Evolutionary conservation across 208 protist genomes (phyloP), one percentile per base, ranked within the genome.

Genomic region (Crithidia expoeki): DNA sequence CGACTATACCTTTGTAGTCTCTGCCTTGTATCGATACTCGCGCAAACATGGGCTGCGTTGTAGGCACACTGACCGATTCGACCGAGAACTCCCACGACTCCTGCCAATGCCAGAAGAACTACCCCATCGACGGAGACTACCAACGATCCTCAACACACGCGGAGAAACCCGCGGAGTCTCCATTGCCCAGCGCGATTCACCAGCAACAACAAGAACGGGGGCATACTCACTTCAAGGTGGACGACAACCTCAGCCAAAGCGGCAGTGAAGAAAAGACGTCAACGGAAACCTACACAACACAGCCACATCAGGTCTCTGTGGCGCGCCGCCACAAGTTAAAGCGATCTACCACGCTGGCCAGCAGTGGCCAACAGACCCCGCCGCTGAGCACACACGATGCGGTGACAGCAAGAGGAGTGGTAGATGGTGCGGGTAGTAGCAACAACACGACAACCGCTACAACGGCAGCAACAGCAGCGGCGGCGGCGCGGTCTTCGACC

Each of bases 21-120:
- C 36, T 14, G 36, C 5, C 36, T 40, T 40, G 9, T 40, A 40
- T 40, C 12, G 9, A 14, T 40, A 5, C 36, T 40, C 12, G 36
- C 36, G 36, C 12, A 12, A 4, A 42, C 14, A 68, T 57, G 63
- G 63, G 63, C 23, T 57, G 49, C 23, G 49, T 57, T 9, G 49
- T 68, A 11, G 2, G 63, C 38, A 59, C 50, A 11, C 21, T 19
- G 2, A 23, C n/a, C 7, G 25, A 2, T 28, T 11, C 58, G 0
- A 23, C 7, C 27, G 27, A 17, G 2, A 27, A 11, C 5, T 23
- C 36, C 5, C 33, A 17, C 27, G 27, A 17, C 40, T 10, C 27
- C 17, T 17, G 58, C 7, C 17, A 16, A 11, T 23, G 36, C 27
- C 46, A 40, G 32, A 4, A 4, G 4, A n/a, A 12, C 21, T 55